These are phyloP conservation scores for Pyrus betulifolia DNA, from an alignment of 306 rosid genomes.

Conservation along the genomic window DNA sequence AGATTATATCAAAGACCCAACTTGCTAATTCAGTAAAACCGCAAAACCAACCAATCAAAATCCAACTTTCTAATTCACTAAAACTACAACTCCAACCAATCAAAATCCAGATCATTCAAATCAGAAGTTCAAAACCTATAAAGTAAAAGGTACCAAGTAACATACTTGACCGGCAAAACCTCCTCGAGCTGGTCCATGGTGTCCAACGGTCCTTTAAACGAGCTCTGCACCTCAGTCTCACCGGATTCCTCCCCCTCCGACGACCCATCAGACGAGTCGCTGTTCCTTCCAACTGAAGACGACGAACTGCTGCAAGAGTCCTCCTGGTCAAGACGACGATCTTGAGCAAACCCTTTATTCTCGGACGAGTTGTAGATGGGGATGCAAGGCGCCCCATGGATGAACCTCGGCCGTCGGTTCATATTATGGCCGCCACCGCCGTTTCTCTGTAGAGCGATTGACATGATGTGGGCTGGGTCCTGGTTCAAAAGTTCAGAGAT, in stretches of 20 bases:
- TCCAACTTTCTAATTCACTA: neutral
- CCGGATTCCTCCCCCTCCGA: constrained; percentile 55
- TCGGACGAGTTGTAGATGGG: constrained; percentile 39
- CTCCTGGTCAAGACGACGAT: constrained; percentile 32
- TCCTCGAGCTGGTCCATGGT: constrained; percentile 51
- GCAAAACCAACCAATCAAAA: constrained; percentile 2
- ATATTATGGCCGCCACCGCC: constrained; percentile 13
- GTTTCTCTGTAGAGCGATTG: constrained; percentile 33
- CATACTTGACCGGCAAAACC: constrained; percentile 67
- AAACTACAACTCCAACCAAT: neutral
- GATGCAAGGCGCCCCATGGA: constrained; percentile 23
- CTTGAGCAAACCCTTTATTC: neutral
- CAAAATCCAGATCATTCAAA: constrained; percentile 1
- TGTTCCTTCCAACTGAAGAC: constrained; percentile 60
- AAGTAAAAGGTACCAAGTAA: constrained; percentile 1
- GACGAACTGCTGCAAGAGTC: constrained; percentile 46
- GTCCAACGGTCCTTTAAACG: constrained; percentile 54
- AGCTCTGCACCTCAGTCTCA: constrained; percentile 47
- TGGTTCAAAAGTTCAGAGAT: constrained; percentile 1
- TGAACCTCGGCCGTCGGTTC: constrained; percentile 34
- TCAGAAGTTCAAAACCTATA: neutral
- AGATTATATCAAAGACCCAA: constrained; percentile 2
- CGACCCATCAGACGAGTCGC: constrained; percentile 41
- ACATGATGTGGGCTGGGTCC: constrained; percentile 32
- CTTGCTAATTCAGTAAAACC: neutral